phyloP scores from a whole-genome alignment of 208 protist genomes.

The Leishmania tropica region DNA sequence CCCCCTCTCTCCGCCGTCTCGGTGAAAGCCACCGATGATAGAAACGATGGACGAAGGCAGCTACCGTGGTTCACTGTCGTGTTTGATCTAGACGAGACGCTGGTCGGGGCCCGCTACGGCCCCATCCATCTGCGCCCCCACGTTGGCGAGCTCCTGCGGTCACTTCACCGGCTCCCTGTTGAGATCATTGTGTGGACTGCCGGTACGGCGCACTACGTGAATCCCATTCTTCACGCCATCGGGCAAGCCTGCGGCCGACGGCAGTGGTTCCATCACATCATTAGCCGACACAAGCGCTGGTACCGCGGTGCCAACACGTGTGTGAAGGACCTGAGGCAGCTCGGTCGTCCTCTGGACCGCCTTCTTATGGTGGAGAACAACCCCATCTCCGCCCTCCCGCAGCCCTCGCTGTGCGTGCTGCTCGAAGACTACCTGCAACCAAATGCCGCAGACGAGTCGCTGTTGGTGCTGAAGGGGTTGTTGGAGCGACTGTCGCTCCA shows the following conservation, averaged over 20 bases:
- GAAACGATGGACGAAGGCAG: neutral
- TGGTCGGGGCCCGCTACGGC: constrained; percentile 68
- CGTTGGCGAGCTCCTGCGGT: constrained; percentile 52
- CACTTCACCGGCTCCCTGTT: constrained; percentile 55
- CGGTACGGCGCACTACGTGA: constrained; percentile 63
- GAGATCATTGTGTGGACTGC: constrained; percentile 85
- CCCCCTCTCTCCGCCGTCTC: constrained; percentile 7
- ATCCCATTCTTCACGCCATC: constrained; percentile 58
- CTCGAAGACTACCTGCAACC: constrained; percentile 78
- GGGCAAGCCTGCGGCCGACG: constrained; percentile 38
- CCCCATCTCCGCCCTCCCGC: constrained; percentile 58
- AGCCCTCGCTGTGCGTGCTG: constrained; percentile 59
- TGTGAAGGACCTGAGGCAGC: constrained; percentile 68
- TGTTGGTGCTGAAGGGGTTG: constrained; percentile 46
- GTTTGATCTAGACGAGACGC: constrained; percentile 84
- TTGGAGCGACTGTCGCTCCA: constrained; percentile 44
- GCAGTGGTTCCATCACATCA: constrained; percentile 81
- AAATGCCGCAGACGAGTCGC: constrained; percentile 50
- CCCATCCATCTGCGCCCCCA: constrained; percentile 55
- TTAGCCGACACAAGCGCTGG: constrained; percentile 79
- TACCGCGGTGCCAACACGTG: constrained; percentile 30
- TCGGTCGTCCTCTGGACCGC: constrained; percentile 55
- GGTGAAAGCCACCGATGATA: neutral
- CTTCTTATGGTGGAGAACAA: constrained; percentile 86
- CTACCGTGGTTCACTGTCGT: constrained; percentile 60